phyloP scores from a whole-genome alignment of 2,329 filamentous ascomycete species.

The Scolecobasidium constrictum region DNA sequence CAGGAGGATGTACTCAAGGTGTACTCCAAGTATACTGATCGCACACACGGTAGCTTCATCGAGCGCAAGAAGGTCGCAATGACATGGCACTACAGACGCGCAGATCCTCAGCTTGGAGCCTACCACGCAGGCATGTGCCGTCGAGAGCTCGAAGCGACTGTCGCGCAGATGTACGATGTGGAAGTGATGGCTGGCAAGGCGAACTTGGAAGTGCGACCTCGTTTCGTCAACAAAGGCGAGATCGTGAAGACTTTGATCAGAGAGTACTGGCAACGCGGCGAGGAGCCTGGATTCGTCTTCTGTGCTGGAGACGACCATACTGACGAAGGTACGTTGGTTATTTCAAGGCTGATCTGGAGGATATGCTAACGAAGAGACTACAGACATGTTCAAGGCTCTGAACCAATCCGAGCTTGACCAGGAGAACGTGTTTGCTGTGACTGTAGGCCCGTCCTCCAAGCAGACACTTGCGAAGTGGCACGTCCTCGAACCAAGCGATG shows the following conservation, averaged over 20 bases:
- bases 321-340: conserved; percentile 78
- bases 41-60: conserved; percentile 83
- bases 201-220: conserved; percentile 92
- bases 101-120: conserved; percentile 72
- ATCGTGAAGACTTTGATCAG: conserved; percentile 76
- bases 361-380: conserved; percentile 12
- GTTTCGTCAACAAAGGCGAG: conserved; percentile 96
- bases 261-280: conserved; percentile 44
- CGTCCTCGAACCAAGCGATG: conserved; percentile 62
- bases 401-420: conserved; percentile 42
- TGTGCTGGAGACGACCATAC: conserved; percentile 95
- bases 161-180: conserved; percentile 73
- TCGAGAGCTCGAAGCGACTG: conserved; percentile 65
- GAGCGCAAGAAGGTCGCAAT: conserved; percentile 89
- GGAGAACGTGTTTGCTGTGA: conserved; percentile 77
- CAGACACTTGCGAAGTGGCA: conserved; percentile 86
- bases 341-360: no score
- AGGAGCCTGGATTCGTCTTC: conserved; percentile 71
- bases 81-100: conserved; percentile 94
- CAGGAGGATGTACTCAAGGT: conserved; percentile 72
- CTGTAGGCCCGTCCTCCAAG: conserved; percentile 84
- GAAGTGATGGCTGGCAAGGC: conserved; percentile 97
- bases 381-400: conserved; percentile 77
- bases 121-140: conserved; percentile 75
- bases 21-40: conserved; percentile 82